phyloP scores from a whole-genome alignment of 768 basidiomycete species.

The Xerocomellus intermedius region DNA sequence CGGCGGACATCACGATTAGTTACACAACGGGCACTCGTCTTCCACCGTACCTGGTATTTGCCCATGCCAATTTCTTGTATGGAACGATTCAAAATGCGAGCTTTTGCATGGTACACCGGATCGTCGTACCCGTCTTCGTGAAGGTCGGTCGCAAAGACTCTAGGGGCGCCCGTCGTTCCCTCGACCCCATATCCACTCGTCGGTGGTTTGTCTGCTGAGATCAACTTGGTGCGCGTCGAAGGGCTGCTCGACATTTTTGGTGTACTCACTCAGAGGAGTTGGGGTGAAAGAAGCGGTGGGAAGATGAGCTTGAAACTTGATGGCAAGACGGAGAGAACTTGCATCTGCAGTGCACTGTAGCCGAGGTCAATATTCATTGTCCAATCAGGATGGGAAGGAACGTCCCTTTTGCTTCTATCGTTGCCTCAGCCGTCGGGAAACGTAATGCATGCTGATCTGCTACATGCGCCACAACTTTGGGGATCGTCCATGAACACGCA shows the following conservation, averaged over 20 bases:
- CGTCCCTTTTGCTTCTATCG: too few species aligned
- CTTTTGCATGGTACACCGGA: constrained; percentile 50
- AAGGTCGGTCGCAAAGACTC: constrained; percentile 21
- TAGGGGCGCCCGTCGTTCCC: background rate
- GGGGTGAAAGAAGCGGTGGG: background rate
- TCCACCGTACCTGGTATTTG: constrained; percentile 43
- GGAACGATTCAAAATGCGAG: constrained; percentile 43
- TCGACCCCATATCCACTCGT: background rate
- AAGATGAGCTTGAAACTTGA: background rate
- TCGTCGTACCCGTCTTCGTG: constrained; percentile 39
- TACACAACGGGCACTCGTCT: background rate
- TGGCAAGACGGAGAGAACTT: background rate
- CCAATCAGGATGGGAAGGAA: too few species aligned
- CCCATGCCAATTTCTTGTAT: constrained; percentile 59
- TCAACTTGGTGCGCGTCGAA: background rate
- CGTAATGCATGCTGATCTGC: too few species aligned
- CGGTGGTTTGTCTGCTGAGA: background rate
- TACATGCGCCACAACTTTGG: too few species aligned
- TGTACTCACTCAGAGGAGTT: background rate
- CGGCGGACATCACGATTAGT: background rate
- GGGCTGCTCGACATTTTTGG: constrained; percentile 3
- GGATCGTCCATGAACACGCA: too few species aligned
- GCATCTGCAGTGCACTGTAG: too few species aligned
- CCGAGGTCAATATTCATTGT: too few species aligned
- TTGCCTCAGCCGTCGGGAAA: too few species aligned